These are phyloP conservation scores for Lepiota venenata DNA, from an alignment of 768 basidiomycete genomes.

Conservation along the genomic window DNA sequence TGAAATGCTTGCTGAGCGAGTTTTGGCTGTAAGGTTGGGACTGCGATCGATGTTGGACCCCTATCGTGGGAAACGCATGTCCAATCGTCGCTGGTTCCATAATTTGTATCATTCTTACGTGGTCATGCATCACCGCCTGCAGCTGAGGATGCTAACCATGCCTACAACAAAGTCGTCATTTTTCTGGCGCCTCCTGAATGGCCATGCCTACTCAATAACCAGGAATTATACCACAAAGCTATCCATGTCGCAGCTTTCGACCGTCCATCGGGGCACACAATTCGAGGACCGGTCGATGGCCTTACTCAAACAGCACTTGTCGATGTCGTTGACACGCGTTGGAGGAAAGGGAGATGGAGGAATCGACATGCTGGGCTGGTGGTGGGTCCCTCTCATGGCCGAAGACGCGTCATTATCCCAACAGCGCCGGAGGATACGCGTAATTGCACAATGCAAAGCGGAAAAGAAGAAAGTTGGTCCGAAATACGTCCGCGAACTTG, in stretches of 20 bases:
- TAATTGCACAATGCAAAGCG: constrained; percentile 90
- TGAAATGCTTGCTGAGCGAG: no score
- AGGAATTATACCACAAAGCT: neutral
- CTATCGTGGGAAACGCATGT: no score
- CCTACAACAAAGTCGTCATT: no score
- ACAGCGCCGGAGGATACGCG: constrained; percentile 55
- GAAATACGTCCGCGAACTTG: constrained; percentile 82
- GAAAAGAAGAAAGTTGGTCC: constrained; percentile 81
- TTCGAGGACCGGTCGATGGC: constrained; percentile 72
- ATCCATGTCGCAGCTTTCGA: constrained; percentile 28
- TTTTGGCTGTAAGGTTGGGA: no score
- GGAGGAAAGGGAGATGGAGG: constrained; percentile 92
- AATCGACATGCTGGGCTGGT: constrained; percentile 88
- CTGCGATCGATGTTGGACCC: no score
- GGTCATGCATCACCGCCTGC: no score
- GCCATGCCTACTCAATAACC: neutral
- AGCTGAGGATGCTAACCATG: no score
- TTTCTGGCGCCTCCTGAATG: no score
- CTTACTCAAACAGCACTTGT: constrained; percentile 60
- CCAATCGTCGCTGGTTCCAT: no score
- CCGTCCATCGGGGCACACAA: constrained; percentile 63
- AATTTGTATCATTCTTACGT: no score
- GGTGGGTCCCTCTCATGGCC: constrained; percentile 66
- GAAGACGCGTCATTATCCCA: neutral
- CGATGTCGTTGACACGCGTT: constrained; percentile 76